Conservation (phyloP, 164 flowering plant genomes). For the Nelumbo lutea region DNA sequence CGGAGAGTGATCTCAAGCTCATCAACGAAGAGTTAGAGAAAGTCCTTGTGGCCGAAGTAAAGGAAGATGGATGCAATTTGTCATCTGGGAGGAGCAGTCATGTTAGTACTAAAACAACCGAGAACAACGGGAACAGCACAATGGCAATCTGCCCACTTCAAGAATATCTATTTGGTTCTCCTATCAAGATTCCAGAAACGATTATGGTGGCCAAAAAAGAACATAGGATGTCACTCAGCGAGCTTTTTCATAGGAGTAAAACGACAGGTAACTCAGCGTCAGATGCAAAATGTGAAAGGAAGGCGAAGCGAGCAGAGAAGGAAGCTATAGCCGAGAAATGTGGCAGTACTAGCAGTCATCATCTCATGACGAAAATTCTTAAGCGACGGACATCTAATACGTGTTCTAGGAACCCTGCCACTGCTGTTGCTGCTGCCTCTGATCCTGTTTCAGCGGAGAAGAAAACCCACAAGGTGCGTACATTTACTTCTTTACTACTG, state of each 20-base stretch:
- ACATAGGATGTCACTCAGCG: slow-evolving; percentile 76
- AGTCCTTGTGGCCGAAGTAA: slow-evolving; percentile 58
- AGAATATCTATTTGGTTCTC: slow-evolving; percentile 73
- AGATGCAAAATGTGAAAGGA: slow-evolving; percentile 25
- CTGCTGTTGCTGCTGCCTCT: slow-evolving; percentile 23
- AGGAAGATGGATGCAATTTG: slow-evolving; percentile 42
- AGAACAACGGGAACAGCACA: slow-evolving; percentile 28
- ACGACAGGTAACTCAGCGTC: slow-evolving; percentile 35
- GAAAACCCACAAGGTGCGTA: slow-evolving; percentile 61
- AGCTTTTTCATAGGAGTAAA: slow-evolving; percentile 74
- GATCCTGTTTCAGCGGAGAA: slow-evolving; percentile 56
- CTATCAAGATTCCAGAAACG: slow-evolving; percentile 52
- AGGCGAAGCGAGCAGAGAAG: slow-evolving; percentile 40
- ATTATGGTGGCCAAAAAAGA: slow-evolving; percentile 50
- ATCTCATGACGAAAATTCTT: slow-evolving; percentile 56
- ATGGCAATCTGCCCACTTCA: slow-evolving; percentile 63
- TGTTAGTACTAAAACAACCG: slow-evolving; percentile 45
- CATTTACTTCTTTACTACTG: not conserved
- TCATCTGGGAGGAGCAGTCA: slow-evolving; percentile 75
- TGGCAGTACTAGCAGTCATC: slow-evolving; percentile 18
- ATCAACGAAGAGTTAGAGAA: slow-evolving; percentile 79
- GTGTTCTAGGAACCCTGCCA: slow-evolving; percentile 31
- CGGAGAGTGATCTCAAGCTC: slow-evolving; percentile 66
- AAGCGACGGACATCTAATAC: slow-evolving; percentile 45
- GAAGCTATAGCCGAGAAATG: slow-evolving; percentile 46